Evolutionary conservation across 139 green algal species (phyloP).

Genomic region (Bryopsis sp.): DNA sequence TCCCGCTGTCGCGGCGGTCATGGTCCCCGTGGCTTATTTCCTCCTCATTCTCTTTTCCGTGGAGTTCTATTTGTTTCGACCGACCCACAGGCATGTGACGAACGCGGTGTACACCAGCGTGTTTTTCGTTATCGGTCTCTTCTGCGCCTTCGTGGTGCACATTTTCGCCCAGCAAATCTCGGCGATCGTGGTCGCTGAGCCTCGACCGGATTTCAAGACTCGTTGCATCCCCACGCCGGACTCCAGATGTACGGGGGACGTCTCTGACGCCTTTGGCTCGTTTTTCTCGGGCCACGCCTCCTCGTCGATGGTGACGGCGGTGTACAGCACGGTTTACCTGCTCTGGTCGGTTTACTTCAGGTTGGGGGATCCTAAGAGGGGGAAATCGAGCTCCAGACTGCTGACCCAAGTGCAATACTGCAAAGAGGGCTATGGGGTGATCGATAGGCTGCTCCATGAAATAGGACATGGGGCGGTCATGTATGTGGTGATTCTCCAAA

Average conservation of each 20-base stretch:
- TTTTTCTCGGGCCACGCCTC: conserved; percentile 16
- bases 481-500: neutral
- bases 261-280: neutral
- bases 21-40: neutral
- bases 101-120: conserved; percentile 11
- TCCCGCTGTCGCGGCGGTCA: conserved; percentile 7
- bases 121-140: conserved; percentile 2
- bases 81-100: conserved; percentile 6
- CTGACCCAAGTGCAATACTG: too few species aligned
- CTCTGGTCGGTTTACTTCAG: conserved; percentile 14
- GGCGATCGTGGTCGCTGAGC: conserved; percentile 12
- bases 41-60: neutral
- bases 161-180: conserved; percentile 17
- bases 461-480: neutral
- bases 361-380: neutral
- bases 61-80: neutral
- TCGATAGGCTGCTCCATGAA: conserved; percentile 6
- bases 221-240: neutral
- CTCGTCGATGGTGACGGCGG: neutral
- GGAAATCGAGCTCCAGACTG: neutral
- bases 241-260: neutral
- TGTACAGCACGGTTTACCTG: conserved; percentile 11
- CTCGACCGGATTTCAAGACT: conserved; percentile 5
- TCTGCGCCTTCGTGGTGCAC: conserved; percentile 15
- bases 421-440: neutral